phyloP scores from a whole-genome alignment of 768 basidiomycete species.

The Russula vinacea region DNA sequence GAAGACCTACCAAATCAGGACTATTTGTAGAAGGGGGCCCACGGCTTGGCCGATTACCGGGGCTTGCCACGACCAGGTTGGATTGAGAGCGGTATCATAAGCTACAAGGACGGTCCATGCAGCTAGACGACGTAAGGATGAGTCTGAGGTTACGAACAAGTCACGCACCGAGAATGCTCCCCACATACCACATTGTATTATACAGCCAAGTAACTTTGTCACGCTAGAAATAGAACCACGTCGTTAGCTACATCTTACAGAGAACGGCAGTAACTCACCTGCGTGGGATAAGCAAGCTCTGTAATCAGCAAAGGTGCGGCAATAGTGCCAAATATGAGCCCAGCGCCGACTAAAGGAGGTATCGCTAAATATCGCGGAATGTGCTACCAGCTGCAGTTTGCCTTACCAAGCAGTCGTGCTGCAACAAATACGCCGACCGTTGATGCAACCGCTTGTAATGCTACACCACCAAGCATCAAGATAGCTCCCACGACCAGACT shows the following conservation, averaged over 20 bases:
- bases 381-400: slow-evolving; percentile 1
- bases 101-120: slow-evolving; percentile 50
- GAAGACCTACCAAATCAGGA: slow-evolving; percentile 47
- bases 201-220: slow-evolving; percentile 62
- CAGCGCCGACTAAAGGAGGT: slow-evolving; percentile 53
- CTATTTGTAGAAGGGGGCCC: slow-evolving; percentile 54
- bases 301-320: slow-evolving; percentile 62
- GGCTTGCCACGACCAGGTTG: slow-evolving; percentile 61
- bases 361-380: slow-evolving; percentile 6
- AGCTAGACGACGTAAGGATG: slow-evolving; percentile 32
- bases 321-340: slow-evolving; percentile 58
- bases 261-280: slow-evolving; percentile 39
- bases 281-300: slow-evolving; percentile 69
- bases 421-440: slow-evolving; percentile 53
- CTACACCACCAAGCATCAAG: slow-evolving; percentile 64
- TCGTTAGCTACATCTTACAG: slow-evolving; percentile 25
- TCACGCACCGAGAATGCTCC: slow-evolving; percentile 55
- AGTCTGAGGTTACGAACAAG: slow-evolving; percentile 33
- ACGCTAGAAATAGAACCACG: slow-evolving; percentile 42
- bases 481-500: slow-evolving; percentile 58
- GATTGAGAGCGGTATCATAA: slow-evolving; percentile 36
- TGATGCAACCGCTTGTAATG: slow-evolving; percentile 48
- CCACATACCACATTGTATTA: slow-evolving; percentile 74
- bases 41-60: slow-evolving; percentile 62
- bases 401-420: slow-evolving; percentile 53